Evolutionary conservation across 148 eudicot species (phyloP).

Genomic region (Rheum nobile): DNA sequence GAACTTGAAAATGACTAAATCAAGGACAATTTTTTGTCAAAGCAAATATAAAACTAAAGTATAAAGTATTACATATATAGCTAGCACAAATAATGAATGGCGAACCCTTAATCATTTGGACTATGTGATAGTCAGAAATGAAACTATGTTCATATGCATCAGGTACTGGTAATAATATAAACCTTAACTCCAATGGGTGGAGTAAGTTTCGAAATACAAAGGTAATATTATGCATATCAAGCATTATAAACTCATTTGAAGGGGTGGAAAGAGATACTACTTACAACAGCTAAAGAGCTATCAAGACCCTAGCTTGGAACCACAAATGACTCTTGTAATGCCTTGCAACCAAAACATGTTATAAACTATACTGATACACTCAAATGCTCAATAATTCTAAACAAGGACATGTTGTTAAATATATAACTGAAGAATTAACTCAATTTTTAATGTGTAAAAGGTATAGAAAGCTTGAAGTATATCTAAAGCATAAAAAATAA

Average conservation of each 20-base stretch:
- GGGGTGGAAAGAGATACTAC: constrained; percentile 17
- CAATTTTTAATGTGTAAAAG: not conserved
- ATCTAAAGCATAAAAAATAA: not conserved
- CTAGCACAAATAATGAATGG: not conserved
- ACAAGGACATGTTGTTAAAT: not conserved
- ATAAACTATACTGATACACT: not conserved
- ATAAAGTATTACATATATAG: not conserved
- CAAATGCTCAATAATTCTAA: not conserved
- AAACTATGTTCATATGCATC: not conserved
- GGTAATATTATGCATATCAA: not conserved
- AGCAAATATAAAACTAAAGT: not conserved
- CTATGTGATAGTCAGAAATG: not conserved
- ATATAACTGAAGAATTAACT: not conserved
- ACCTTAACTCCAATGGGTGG: not conserved
- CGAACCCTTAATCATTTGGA: not conserved
- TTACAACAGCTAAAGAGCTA: constrained; percentile 99
- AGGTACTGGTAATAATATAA: not conserved
- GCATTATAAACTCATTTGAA: not conserved
- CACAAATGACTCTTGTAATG: constrained; percentile 60
- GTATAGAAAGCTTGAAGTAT: not conserved
- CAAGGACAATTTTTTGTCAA: not conserved
- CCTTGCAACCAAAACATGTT: constrained; percentile 39
- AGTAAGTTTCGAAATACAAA: not conserved
- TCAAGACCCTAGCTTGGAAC: constrained; percentile 80
- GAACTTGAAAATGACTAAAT: no score